A percentile compares a stretch with the other conserved stretches of the same genome.
Conservation (phyloP, 306 rosid species). For the Morella rubra region DNA sequence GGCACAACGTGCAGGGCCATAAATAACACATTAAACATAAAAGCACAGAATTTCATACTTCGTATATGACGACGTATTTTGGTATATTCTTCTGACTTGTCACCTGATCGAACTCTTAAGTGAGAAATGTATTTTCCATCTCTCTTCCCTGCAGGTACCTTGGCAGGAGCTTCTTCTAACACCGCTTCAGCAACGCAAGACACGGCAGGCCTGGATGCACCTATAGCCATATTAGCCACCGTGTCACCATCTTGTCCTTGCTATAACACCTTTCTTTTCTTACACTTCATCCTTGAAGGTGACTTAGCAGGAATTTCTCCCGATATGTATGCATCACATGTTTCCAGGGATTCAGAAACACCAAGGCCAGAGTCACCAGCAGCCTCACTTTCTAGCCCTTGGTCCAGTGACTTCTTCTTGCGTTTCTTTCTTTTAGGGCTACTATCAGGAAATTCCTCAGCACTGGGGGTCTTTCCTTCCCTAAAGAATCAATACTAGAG, state of each 20-base stretch:
- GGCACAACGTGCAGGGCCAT: conserved; percentile 4
- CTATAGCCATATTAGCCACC: conserved; percentile 13
- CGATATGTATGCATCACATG: conserved; percentile 24
- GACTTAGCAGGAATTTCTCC: conserved; percentile 30
- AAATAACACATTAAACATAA: conserved; percentile 18
- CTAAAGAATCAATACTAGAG: conserved; percentile 40
- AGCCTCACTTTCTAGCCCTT: too few species aligned
- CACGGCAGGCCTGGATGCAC: conserved; percentile 22
- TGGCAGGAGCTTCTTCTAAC: conserved; percentile 32
- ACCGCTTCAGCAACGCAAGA: conserved; percentile 23
- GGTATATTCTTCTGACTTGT: conserved; percentile 66
- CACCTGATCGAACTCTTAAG: conserved; percentile 64
- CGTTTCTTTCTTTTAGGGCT: conserved; percentile 31
- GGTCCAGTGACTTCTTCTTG: conserved; percentile 31
- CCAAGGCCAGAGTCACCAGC: too few species aligned
- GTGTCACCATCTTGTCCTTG: conserved; percentile 32
- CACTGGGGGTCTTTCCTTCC: conserved; percentile 30
- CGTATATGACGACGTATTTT: conserved; percentile 63
- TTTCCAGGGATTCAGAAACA: too few species aligned
- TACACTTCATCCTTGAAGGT: conserved; percentile 36
- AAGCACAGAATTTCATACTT: conserved; percentile 34
- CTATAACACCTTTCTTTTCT: conserved; percentile 41
- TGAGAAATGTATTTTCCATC: conserved; percentile 66
- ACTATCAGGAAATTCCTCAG: conserved; percentile 33
- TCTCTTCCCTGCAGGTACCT: conserved; percentile 30